Conservation (phyloP, 2,329 filamentous ascomycete genomes). For the Metarhizium brunneum region DNA sequence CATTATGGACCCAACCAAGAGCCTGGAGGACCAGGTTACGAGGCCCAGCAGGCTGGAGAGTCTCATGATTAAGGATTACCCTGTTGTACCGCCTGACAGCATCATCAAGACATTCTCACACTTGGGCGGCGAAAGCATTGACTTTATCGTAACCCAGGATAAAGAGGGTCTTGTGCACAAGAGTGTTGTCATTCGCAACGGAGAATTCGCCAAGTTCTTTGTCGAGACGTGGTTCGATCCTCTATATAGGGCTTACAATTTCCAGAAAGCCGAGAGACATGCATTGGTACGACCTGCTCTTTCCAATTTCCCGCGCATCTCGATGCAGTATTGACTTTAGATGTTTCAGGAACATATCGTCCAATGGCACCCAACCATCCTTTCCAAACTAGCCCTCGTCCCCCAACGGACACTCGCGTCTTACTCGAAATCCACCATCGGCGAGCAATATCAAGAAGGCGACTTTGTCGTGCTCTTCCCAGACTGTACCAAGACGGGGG, state of each 20-base stretch:
- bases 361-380: constrained; percentile 94
- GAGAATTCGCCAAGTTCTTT: constrained; percentile 88
- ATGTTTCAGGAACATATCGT: constrained; percentile 65
- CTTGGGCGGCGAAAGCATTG: constrained; percentile 66
- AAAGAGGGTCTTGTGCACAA: constrained; percentile 64
- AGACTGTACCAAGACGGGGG: constrained; percentile 53
- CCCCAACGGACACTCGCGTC: constrained; percentile 78
- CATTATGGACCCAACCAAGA: constrained; percentile 73
- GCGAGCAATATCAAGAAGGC: constrained; percentile 66
- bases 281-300: constrained; percentile 59
- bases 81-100: constrained; percentile 89
- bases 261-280: constrained; percentile 88
- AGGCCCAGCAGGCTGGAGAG: constrained; percentile 56
- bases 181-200: constrained; percentile 72
- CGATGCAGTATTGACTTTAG: background rate
- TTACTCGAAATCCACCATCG: constrained; percentile 51
- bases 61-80: constrained; percentile 74
- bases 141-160: constrained; percentile 80
- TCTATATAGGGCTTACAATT: constrained; percentile 87
- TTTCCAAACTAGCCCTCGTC: constrained; percentile 83
- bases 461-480: constrained; percentile 77
- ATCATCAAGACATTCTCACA: constrained; percentile 92
- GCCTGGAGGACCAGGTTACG: constrained; percentile 64
- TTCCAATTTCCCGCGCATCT: background rate
- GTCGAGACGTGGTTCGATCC: constrained; percentile 95